Conservation (phyloP, 2,329 filamentous ascomycete genomes). For the Phyllosticta citrichinensis region DNA sequence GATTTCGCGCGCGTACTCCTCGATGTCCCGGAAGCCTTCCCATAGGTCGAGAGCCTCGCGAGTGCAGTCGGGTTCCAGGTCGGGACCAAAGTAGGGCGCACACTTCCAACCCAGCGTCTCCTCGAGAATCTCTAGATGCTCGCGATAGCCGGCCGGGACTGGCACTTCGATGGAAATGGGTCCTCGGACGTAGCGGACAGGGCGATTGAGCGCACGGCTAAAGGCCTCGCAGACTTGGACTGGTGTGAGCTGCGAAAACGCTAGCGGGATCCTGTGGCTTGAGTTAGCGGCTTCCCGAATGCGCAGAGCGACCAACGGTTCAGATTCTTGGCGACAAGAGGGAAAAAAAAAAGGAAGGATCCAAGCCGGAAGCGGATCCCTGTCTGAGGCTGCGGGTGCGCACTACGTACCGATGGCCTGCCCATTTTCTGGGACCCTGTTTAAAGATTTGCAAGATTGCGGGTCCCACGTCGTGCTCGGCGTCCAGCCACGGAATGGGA, state of each 20-base stretch:
- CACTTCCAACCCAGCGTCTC: constrained; percentile 48
- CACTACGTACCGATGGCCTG: constrained; percentile 49
- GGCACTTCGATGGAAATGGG: constrained; percentile 77
- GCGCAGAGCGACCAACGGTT: neutral
- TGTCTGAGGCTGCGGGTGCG: constrained; percentile 1
- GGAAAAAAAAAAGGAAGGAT: neutral
- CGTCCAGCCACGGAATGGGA: constrained; percentile 88
- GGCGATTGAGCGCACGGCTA: constrained; percentile 63
- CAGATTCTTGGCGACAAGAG: neutral
- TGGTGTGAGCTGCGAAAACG: constrained; percentile 82
- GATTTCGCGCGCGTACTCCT: constrained; percentile 90
- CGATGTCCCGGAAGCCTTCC: constrained; percentile 82
- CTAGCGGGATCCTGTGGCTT: constrained; percentile 61
- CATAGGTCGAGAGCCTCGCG: constrained; percentile 70
- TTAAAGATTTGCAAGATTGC: constrained; percentile 92
- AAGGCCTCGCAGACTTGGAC: constrained; percentile 74
- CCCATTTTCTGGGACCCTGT: constrained; percentile 80
- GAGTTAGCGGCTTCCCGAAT: neutral
- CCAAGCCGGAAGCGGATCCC: neutral
- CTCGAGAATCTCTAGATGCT: constrained; percentile 64
- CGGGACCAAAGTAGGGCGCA: constrained; percentile 54
- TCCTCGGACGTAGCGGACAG: constrained; percentile 66
- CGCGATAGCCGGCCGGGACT: constrained; percentile 77
- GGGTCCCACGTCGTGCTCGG: constrained; percentile 90
- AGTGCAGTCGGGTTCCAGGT: constrained; percentile 53